Conservation (phyloP, 306 rosid genomes). For the Herpetospermum pedunculosum region DNA sequence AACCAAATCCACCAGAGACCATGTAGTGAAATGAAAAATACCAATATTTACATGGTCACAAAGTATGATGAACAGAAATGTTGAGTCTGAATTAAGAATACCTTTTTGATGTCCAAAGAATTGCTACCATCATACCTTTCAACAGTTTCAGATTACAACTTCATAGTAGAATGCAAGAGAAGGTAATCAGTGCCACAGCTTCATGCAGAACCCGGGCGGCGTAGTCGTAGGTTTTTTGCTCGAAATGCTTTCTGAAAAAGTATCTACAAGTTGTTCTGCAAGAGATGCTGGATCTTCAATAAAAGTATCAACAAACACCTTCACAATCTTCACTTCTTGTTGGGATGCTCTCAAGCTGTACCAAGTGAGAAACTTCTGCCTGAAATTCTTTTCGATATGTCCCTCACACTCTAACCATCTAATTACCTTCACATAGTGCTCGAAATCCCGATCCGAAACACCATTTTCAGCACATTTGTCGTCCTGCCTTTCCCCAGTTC, state of each 20-base stretch:
- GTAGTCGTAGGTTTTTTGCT: conserved; percentile 49
- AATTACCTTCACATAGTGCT: conserved; percentile 81
- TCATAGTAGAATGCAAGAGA: neutral
- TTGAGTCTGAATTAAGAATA: neutral
- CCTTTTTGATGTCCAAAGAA: conserved; percentile 29
- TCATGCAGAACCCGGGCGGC: conserved; percentile 86
- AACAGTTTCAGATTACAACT: neutral
- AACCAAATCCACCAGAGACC: neutral
- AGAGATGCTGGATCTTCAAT: conserved; percentile 78
- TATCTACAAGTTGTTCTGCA: conserved; percentile 90
- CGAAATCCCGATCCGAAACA: conserved; percentile 48
- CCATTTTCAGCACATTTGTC: conserved; percentile 37
- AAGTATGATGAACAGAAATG: conserved; percentile 3
- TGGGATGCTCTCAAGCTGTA: conserved; percentile 81
- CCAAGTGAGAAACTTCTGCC: conserved; percentile 97
- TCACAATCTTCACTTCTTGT: conserved; percentile 68
- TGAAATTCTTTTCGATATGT: conserved; percentile 81
- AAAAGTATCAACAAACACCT: conserved; percentile 73
- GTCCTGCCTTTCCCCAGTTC: conserved; percentile 43
- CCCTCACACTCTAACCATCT: conserved; percentile 93
- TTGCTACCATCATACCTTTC: conserved; percentile 12
- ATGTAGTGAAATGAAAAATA: neutral
- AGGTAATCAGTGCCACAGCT: conserved; percentile 71
- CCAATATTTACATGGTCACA: conserved; percentile 13
- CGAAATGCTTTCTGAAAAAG: conserved; percentile 71